Evolutionary conservation across 805 yeast genomes (phyloP).

Genomic region (Candida montana): DNA sequence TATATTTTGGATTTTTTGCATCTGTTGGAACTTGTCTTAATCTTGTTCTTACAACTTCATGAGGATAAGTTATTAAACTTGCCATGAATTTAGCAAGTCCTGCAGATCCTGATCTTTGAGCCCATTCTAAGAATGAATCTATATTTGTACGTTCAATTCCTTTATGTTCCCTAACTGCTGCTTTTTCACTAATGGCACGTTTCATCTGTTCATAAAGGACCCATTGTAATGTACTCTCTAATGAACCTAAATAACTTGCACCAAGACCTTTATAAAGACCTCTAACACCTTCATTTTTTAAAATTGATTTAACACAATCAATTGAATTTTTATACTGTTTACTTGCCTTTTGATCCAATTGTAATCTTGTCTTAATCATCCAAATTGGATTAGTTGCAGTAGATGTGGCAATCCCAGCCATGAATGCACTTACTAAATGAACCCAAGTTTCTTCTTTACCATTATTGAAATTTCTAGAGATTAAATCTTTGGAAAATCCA

Average conservation of each 20-base stretch:
- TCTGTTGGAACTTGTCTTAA: slow-evolving; percentile 88
- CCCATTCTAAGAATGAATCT: slow-evolving; percentile 81
- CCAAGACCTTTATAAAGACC: slow-evolving; percentile 89
- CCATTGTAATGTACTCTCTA: slow-evolving; percentile 94
- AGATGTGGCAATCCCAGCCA: slow-evolving; percentile 91
- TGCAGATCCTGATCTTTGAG: slow-evolving; percentile 94
- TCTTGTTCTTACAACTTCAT: slow-evolving; percentile 94
- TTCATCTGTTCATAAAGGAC: slow-evolving; percentile 95
- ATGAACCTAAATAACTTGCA: slow-evolving; percentile 91
- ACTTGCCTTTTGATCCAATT: slow-evolving; percentile 68
- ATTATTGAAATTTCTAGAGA: slow-evolving; percentile 60
- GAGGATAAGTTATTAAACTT: slow-evolving; percentile 90
- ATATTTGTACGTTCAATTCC: slow-evolving; percentile 34
- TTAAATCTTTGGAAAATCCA: slow-evolving; percentile 81
- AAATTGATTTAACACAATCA: slow-evolving; percentile 72
- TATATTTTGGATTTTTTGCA: slow-evolving; percentile 78
- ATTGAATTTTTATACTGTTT: slow-evolving; percentile 74
- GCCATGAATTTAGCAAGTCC: slow-evolving; percentile 95
- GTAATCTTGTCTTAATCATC: slow-evolving; percentile 92
- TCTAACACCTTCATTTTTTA: slow-evolving; percentile 68
- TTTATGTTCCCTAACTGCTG: slow-evolving; percentile 32
- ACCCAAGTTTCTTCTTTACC: slow-evolving; percentile 80
- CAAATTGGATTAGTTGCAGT: slow-evolving; percentile 98
- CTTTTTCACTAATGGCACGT: slow-evolving; percentile 50
- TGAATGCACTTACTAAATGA: slow-evolving; percentile 79